phyloP scores from a whole-genome alignment of 768 basidiomycete genomes.

The Jaapia argillacea region DNA sequence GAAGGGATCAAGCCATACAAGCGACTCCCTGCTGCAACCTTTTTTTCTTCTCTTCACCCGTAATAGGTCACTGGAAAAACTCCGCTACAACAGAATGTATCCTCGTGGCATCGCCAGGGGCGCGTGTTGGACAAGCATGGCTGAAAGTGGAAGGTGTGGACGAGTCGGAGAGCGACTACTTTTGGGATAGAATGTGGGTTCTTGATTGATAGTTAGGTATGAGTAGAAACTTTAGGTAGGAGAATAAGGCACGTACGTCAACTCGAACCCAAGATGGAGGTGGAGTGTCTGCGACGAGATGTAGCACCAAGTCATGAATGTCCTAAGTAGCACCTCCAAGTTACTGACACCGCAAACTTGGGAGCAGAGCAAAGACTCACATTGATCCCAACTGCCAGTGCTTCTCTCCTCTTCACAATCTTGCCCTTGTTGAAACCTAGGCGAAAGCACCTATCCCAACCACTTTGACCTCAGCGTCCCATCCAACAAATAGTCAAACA shows the following conservation, averaged over 20 bases:
- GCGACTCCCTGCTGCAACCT: constrained; percentile 36
- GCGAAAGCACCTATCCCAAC: constrained; percentile 41
- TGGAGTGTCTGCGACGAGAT: constrained; percentile 74
- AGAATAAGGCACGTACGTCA: constrained; percentile 39
- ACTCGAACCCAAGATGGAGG: constrained; percentile 81
- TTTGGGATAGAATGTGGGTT: constrained; percentile 66
- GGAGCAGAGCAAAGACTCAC: constrained; percentile 45
- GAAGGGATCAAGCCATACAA: constrained; percentile 27
- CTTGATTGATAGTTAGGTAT: constrained; percentile 26
- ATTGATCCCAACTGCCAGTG: constrained; percentile 75
- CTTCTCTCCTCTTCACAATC: constrained; percentile 59
- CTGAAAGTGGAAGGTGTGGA: constrained; percentile 78
- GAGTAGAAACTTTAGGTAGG: not conserved
- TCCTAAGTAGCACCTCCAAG: constrained; percentile 54
- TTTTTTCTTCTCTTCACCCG: constrained; percentile 68
- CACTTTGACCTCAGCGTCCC: not conserved
- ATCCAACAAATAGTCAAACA: not conserved
- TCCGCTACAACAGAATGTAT: constrained; percentile 81
- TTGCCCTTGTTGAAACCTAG: constrained; percentile 66
- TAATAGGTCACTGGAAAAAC: constrained; percentile 77
- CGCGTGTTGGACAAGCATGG: constrained; percentile 87
- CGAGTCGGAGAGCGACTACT: constrained; percentile 59
- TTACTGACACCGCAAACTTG: not conserved
- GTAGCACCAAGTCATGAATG: constrained; percentile 76
- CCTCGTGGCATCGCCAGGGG: constrained; percentile 77